phyloP scores from a whole-genome alignment of 2,329 filamentous ascomycete species.

The Sclerotinia trifoliorum region DNA sequence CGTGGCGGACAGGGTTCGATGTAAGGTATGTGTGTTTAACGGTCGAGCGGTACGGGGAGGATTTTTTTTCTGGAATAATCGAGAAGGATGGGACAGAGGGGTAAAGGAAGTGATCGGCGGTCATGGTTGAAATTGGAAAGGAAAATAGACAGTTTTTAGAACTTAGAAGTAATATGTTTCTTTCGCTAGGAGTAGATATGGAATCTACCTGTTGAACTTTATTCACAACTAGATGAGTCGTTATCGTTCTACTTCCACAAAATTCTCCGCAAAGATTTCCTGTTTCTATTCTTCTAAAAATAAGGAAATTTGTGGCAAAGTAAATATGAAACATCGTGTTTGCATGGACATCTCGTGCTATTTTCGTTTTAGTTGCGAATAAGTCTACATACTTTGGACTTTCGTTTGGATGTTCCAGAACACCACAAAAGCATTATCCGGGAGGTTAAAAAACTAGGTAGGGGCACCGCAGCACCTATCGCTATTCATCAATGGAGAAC shows the following conservation, averaged over 20 bases:
- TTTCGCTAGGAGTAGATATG: rapidly evolving
- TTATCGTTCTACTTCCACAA: too few species aligned
- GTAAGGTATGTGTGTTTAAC: not conserved
- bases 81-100: not conserved
- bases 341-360: not conserved
- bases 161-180: too few species aligned
- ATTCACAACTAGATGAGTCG: too few species aligned
- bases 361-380: not conserved
- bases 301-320: not conserved
- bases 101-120: not conserved
- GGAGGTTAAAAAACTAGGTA: too few species aligned
- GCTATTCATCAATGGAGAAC: too few species aligned
- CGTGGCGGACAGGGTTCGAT: not conserved
- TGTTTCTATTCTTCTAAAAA: not conserved
- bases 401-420: too few species aligned
- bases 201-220: too few species aligned
- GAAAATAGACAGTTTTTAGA: too few species aligned
- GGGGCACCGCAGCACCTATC: too few species aligned
- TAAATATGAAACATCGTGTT: not conserved
- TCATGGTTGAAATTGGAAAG: rapidly evolving
- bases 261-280: too few species aligned
- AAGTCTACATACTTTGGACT: not conserved
- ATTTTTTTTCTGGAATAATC: not conserved
- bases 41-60: not conserved
- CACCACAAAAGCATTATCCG: not conserved